Percentiles rank a stretch among this genome's conserved stretches.
phyloP scores from a whole-genome alignment of 2,329 filamentous ascomycete species.

The Monilinia polystroma region DNA sequence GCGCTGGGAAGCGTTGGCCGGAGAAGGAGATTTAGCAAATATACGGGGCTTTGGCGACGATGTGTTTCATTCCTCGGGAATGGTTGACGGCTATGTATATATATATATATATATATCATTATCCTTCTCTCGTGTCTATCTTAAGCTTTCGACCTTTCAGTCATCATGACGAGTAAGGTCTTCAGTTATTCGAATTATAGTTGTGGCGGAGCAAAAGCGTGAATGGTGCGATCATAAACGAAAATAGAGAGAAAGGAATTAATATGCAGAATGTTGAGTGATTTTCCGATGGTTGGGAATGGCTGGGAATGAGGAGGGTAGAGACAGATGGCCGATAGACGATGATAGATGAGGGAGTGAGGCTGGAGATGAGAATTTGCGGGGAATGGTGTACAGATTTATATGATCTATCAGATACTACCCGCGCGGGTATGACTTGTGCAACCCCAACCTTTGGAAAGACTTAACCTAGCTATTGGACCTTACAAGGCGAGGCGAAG shows the following conservation, averaged over 20 bases:
- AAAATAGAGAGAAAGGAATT: neutral
- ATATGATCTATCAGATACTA: neutral
- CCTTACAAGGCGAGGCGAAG: too few species aligned
- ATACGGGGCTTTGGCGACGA: too few species aligned
- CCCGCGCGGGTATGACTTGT: conserved; percentile 7
- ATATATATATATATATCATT: neutral
- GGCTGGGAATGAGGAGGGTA: too few species aligned
- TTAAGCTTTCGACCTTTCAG: neutral
- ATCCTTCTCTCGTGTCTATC: neutral
- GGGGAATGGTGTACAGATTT: neutral
- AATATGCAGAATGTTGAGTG: neutral
- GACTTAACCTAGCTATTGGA: too few species aligned
- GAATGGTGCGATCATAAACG: neutral
- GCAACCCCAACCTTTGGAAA: neutral
- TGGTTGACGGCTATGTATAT: conserved; percentile 2
- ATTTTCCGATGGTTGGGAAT: too few species aligned
- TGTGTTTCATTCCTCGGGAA: conserved; percentile 15
- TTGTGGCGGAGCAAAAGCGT: neutral
- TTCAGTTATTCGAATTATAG: neutral
- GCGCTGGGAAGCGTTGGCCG: too few species aligned
- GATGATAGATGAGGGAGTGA: too few species aligned
- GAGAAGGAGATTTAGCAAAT: too few species aligned
- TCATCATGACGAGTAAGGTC: neutral
- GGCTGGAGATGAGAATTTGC: neutral
- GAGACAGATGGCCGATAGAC: neutral